Conservation (phyloP, 805 yeast genomes). For the Schwanniomyces sp. region DNA sequence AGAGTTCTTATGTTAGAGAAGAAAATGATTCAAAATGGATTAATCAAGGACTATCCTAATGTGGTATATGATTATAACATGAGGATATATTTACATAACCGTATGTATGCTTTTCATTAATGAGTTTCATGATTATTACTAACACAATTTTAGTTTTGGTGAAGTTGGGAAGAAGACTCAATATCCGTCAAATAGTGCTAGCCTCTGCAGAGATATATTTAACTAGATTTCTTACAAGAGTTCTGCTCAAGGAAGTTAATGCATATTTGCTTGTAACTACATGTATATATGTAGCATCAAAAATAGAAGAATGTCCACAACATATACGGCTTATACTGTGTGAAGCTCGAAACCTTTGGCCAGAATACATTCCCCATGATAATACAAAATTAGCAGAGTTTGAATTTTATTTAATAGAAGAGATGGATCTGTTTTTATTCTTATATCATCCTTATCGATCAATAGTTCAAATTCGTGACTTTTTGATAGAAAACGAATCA, state of each 20-base stretch:
- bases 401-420: slow-evolving; percentile 91
- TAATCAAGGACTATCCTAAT: slow-evolving; percentile 43
- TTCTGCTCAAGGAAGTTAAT: slow-evolving; percentile 77
- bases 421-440: slow-evolving; percentile 69
- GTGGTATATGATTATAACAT: slow-evolving; percentile 56
- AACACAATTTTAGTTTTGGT: slow-evolving; percentile 44
- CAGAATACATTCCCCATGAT: slow-evolving; percentile 90
- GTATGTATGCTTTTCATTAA: slow-evolving; percentile 10
- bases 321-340: slow-evolving; percentile 80
- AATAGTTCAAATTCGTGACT: slow-evolving; percentile 50
- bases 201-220: slow-evolving; percentile 88
- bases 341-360: slow-evolving; percentile 91
- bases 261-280: slow-evolving; percentile 80
- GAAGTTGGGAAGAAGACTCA: slow-evolving; percentile 75
- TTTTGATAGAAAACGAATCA: slow-evolving; percentile 32
- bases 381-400: slow-evolving; percentile 90
- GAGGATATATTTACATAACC: slow-evolving; percentile 75
- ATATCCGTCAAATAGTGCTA: slow-evolving; percentile 76
- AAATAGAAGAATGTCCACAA: slow-evolving; percentile 93
- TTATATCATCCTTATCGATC: slow-evolving; percentile 76
- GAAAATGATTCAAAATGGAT: slow-evolving; percentile 44
- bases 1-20: slow-evolving; percentile 38
- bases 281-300: slow-evolving; percentile 85
- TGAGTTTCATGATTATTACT: not conserved
- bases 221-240: slow-evolving; percentile 72